Evolutionary conservation across 2,329 filamentous ascomycete genomes (phyloP).

Genomic region (Fusarium sp.): DNA sequence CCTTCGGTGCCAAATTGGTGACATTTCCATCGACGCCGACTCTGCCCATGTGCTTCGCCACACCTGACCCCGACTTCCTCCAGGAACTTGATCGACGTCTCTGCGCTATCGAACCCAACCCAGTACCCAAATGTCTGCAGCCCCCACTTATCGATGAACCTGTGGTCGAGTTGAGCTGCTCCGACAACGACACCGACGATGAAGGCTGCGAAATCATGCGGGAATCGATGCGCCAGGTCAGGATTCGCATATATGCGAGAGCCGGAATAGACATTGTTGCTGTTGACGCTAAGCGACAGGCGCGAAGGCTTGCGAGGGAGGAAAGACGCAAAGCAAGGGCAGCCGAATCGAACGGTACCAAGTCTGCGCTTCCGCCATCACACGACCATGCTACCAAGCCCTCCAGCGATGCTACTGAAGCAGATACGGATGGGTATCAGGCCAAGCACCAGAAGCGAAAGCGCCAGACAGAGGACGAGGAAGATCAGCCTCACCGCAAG

Average conservation of each 20-base stretch:
- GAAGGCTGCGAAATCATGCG: accelerated
- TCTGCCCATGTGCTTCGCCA: background rate
- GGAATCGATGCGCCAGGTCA: accelerated
- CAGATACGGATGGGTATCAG: accelerated
- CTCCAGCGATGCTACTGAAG: background rate
- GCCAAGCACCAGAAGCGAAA: background rate
- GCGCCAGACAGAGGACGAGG: background rate
- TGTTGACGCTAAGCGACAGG: background rate
- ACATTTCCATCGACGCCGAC: background rate
- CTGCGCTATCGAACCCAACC: accelerated
- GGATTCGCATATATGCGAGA: accelerated
- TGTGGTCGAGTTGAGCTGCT: background rate
- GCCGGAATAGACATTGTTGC: background rate
- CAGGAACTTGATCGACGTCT: background rate
- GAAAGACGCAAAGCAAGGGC: background rate
- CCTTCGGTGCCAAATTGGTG: background rate
- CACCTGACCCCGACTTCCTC: background rate
- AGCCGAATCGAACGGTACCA: too few relatives aligned
- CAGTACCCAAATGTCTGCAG: background rate
- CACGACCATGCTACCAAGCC: background rate
- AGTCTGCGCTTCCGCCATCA: background rate
- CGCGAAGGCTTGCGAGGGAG: background rate
- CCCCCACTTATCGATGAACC: accelerated
- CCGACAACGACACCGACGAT: background rate
- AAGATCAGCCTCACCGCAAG: background rate